phyloP scores from a whole-genome alignment of 768 basidiomycete genomes.

The Collybia sordida region DNA sequence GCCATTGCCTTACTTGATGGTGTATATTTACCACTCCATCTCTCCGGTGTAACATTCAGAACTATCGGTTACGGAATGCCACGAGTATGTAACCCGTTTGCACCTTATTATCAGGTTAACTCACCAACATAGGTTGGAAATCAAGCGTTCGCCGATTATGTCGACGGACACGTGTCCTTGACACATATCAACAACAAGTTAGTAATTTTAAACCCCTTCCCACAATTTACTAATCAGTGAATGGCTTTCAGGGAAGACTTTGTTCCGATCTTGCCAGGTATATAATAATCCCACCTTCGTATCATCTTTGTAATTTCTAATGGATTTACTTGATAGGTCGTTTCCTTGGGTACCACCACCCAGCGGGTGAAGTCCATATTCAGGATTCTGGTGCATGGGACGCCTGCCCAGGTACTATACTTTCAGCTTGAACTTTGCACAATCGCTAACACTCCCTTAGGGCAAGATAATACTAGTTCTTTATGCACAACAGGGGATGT shows the following conservation, averaged over 20 bases:
- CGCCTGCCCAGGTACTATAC: conserved; percentile 47
- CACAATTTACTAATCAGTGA: neutral
- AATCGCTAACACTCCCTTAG: conserved; percentile 23
- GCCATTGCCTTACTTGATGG: conserved; percentile 57
- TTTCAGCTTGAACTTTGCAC: neutral
- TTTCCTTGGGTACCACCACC: conserved; percentile 37
- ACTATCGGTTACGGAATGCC: conserved; percentile 43
- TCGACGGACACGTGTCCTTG: conserved; percentile 47
- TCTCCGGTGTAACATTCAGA: conserved; percentile 36
- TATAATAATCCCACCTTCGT: conserved; percentile 44
- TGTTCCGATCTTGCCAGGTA: conserved; percentile 41
- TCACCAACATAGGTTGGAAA: conserved; percentile 45
- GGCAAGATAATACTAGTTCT: conserved; percentile 55
- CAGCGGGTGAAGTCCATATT: conserved; percentile 52
- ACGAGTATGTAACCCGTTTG: conserved; percentile 32
- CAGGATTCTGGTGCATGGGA: conserved; percentile 49
- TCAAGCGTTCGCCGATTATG: conserved; percentile 59
- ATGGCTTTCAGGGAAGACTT: conserved; percentile 31
- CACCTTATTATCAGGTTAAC: neutral
- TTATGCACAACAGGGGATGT: conserved; percentile 33
- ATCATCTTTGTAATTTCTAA: conserved; percentile 54
- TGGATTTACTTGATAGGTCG: conserved; percentile 25
- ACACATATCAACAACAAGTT: conserved; percentile 64
- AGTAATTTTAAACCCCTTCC: neutral
- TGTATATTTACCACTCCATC: conserved; percentile 52